These are phyloP conservation scores for Albugo candida DNA, from an alignment of 352 stramenopile genomes.

Conservation along the genomic window DNA sequence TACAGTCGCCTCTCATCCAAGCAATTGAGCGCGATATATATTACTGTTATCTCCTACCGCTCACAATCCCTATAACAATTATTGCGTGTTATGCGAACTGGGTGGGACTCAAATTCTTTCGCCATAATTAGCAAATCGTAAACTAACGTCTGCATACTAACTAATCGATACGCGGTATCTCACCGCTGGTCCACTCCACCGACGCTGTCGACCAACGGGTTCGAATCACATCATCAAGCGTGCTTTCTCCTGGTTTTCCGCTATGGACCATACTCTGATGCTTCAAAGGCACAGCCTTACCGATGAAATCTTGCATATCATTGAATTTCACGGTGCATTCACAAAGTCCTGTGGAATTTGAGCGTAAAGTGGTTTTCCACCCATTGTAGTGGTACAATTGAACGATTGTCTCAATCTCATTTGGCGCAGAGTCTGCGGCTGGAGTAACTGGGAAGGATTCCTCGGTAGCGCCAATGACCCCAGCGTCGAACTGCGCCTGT, in stretches of 20 bases:
- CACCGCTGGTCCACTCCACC: constrained; percentile 19
- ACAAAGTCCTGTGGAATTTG: constrained; percentile 8
- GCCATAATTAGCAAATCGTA: constrained; percentile 27
- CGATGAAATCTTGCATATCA: constrained; percentile 28
- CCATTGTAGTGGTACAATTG: constrained; percentile 31
- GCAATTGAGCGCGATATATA: constrained; percentile 43
- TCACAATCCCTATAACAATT: constrained; percentile 59
- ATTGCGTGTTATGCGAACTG: constrained; percentile 64
- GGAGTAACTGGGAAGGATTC: not conserved
- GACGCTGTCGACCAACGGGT: constrained; percentile 42
- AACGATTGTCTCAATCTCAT: constrained; percentile 4
- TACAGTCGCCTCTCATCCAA: constrained; percentile 12
- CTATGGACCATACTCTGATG: constrained; percentile 22
- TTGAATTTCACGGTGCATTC: constrained; percentile 22
- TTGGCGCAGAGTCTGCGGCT: not conserved
- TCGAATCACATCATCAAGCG: constrained; percentile 58
- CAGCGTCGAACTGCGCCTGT: constrained; percentile 55
- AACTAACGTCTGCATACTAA: too few relatives aligned
- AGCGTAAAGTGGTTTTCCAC: constrained; percentile 2
- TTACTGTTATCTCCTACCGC: constrained; percentile 59
- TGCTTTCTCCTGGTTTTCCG: constrained; percentile 4
- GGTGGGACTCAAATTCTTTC: constrained; percentile 77
- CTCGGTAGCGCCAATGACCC: constrained; percentile 8
- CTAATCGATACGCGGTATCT: too few relatives aligned
- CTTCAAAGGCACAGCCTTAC: constrained; percentile 38